These are phyloP conservation scores for Xylariales sp. DNA, from an alignment of 2,329 filamentous ascomycete genomes.

Conservation along the genomic window DNA sequence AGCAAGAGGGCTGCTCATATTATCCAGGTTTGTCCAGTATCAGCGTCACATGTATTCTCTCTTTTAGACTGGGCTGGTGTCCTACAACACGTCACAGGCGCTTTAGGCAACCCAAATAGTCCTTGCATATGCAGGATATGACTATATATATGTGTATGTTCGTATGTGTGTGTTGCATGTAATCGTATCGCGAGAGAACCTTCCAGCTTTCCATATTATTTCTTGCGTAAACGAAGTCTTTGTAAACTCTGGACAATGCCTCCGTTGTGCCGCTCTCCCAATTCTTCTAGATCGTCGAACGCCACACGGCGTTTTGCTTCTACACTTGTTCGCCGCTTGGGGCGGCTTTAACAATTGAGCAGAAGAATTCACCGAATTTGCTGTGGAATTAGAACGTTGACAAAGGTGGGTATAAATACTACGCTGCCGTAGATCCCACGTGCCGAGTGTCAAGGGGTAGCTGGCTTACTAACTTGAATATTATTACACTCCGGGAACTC, in stretches of 20 bases:
- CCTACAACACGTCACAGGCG: background rate
- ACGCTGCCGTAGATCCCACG: background rate
- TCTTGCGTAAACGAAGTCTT: constrained; percentile 14
- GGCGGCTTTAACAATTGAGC: background rate
- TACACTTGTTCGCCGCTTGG: constrained; percentile 3
- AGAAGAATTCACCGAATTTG: constrained; percentile 1
- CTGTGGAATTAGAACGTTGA: background rate
- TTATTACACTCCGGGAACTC: too few relatives aligned
- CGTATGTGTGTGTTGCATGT: background rate
- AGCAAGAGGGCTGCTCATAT: background rate
- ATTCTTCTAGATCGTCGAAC: background rate
- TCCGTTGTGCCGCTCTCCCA: background rate
- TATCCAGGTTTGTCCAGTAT: background rate
- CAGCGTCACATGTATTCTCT: background rate
- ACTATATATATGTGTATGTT: background rate
- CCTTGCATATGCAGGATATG: constrained; percentile 8
- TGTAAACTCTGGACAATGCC: background rate
- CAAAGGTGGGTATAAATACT: background rate
- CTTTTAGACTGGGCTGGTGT: background rate
- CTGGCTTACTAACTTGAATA: too few relatives aligned
- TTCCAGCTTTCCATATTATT: background rate
- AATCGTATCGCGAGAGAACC: background rate
- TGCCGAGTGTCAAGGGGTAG: background rate
- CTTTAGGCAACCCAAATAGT: background rate
- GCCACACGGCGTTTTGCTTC: background rate